These are phyloP conservation scores for Agrocybe pediades DNA, from an alignment of 768 basidiomycete genomes.

Conservation along the genomic window DNA sequence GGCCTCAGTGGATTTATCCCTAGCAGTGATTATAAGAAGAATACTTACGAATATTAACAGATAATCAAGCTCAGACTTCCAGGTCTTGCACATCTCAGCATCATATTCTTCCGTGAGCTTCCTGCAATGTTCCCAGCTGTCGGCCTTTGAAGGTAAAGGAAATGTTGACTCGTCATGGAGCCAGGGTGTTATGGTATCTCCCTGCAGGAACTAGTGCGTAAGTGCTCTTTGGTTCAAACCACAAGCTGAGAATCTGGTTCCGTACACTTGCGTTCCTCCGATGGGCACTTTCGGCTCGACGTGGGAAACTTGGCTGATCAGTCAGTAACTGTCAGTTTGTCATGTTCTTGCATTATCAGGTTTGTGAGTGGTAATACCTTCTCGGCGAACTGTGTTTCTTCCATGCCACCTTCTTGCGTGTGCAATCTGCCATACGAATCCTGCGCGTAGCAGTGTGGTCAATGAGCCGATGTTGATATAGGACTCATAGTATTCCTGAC, in stretches of 20 bases:
- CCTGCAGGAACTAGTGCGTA: no score
- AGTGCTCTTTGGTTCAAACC: no score
- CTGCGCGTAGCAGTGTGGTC: no score
- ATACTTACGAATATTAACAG: slow-evolving; percentile 18
- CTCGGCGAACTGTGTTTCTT: not conserved
- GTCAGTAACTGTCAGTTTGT: no score
- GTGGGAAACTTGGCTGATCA: not conserved
- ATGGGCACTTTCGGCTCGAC: not conserved
- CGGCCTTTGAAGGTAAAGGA: not conserved
- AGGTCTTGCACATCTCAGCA: slow-evolving; percentile 10
- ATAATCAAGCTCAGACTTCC: slow-evolving; percentile 19
- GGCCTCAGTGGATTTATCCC: not conserved
- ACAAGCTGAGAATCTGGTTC: no score
- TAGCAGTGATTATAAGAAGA: not conserved
- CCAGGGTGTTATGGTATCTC: no score
- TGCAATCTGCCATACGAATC: not conserved
- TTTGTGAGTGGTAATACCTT: not conserved
- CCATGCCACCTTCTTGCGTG: not conserved
- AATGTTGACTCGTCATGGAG: not conserved
- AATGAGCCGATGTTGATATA: no score
- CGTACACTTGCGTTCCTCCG: not conserved
- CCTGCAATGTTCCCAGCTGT: slow-evolving; percentile 9
- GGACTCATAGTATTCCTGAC: no score
- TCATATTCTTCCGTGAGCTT: slow-evolving; percentile 2
- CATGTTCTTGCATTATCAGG: no score